phyloP scores from a whole-genome alignment of 2,329 filamentous ascomycete genomes.

The Colletotrichum kahawae region DNA sequence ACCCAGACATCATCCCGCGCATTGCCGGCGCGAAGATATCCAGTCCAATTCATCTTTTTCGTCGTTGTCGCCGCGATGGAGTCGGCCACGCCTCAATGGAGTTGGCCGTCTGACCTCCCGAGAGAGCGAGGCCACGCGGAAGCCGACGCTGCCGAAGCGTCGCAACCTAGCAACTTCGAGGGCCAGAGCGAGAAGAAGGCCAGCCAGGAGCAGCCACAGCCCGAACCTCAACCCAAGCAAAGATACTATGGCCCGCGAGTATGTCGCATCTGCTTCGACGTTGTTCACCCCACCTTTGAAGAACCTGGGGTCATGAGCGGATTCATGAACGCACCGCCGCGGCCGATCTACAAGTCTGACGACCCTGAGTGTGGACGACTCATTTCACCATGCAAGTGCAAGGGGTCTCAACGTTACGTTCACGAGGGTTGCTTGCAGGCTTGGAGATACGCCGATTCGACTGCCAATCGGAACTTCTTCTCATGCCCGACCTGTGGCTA shows the following conservation, averaged over 20 bases:
- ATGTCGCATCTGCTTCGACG: constrained; percentile 90
- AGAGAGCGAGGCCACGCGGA: neutral
- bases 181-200: neutral
- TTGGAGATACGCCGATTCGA: constrained; percentile 79
- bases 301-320: constrained; percentile 25
- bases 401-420: constrained; percentile 90
- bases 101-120: constrained; percentile 12
- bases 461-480: constrained; percentile 74
- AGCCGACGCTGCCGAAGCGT: neutral
- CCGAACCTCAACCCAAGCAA: constrained; percentile 20
- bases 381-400: constrained; percentile 90
- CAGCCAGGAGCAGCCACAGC: neutral
- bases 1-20: neutral
- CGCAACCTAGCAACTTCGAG: neutral
- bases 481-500: constrained; percentile 89
- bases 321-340: constrained; percentile 26
- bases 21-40: neutral
- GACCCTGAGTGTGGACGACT: constrained; percentile 77
- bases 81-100: constrained; percentile 8
- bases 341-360: constrained; percentile 70
- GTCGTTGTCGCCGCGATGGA: neutral
- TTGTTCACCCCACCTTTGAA: constrained; percentile 53
- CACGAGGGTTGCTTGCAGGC: constrained; percentile 87
- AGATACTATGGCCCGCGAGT: constrained; percentile 72
- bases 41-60: neutral